A percentile compares a stretch with the other conserved stretches of the same genome.
phyloP scores from a whole-genome alignment of 371 early-diverging fungal species.

The Mucor velutinosus region DNA sequence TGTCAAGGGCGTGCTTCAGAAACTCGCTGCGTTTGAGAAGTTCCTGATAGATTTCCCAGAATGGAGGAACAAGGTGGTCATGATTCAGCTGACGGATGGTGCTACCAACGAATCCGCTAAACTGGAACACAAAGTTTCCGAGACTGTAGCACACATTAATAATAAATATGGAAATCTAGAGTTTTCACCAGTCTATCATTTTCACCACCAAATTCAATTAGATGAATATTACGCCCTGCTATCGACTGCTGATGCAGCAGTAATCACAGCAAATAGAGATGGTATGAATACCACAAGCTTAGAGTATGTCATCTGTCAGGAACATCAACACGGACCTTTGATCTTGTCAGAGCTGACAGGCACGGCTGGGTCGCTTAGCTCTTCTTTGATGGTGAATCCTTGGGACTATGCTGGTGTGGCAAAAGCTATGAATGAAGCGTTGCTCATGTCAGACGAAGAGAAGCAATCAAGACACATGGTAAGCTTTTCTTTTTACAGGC shows the following conservation, averaged over 20 bases:
- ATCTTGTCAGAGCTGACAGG: conserved; percentile 98
- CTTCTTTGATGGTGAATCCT: conserved; percentile 95
- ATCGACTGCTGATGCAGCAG: conserved; percentile 90
- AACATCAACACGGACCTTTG: conserved; percentile 87
- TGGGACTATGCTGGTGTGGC: conserved; percentile 97
- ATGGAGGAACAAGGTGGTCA: conserved; percentile 83
- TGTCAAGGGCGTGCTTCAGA: conserved; percentile 98
- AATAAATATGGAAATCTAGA: conserved; percentile 93
- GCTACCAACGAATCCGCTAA: conserved; percentile 54
- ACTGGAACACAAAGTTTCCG: conserved; percentile 85
- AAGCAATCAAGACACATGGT: conserved; percentile 75
- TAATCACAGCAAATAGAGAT: conserved; percentile 96
- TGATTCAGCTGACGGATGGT: conserved; percentile 81
- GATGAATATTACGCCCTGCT: conserved; percentile 97
- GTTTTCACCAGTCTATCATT: conserved; percentile 93
- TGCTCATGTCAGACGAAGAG: conserved; percentile 84
- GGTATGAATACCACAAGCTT: conserved; percentile 99
- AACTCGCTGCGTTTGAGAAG: conserved; percentile 92
- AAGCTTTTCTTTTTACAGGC: conserved; percentile 14
- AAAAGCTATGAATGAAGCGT: conserved; percentile 85
- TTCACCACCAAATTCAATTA: conserved; percentile 91
- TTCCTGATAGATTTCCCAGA: conserved; percentile 91
- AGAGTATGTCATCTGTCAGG: conserved; percentile 98
- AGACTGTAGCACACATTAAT: conserved; percentile 92
- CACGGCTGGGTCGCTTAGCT: conserved; percentile 90